Base-by-base conservation (phyloP, 768 basidiomycete genomes). In the Ramaria rubella region DNA sequence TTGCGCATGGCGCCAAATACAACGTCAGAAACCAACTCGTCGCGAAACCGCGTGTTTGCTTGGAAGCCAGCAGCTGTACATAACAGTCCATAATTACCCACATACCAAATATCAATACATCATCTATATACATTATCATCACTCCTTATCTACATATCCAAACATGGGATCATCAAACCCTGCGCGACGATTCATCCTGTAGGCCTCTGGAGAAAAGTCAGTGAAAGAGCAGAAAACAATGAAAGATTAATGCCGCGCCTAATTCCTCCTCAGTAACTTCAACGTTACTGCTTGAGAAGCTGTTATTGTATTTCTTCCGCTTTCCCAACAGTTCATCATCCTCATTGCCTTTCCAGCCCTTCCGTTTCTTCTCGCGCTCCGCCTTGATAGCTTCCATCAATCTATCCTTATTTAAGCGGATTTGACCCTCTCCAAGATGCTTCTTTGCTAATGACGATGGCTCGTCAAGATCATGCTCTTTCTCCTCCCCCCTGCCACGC, bases 111-210 rank as follows among this genome's bases (percentile, higher is more conserved):
- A n/a, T n/a, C n/a, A 38, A 2, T 12, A 21, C n/a, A 42, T 21
- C n/a, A 21, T 9, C 21, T 26, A 26, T 4, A 14, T 48, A 26
- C 12, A 26, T 19, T 23, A n/a, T 48, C 29, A 48, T 36, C 1
- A 14, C 49, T 36, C 49, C 19, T 31, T 36, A 36, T 51, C 49
- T 30, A 33, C 33, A 21, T 51, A 51, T 5, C 33, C 29, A 38
- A 89, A 88, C 93, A 96, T 96, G 3, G 93, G 93, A 69, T 96
- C 93, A 57, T 93, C 90, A 48, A 77, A 74, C 71, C 84, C 81
- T 1, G 81, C 78, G 51, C 81, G 80, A 61, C 78, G 80, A 27
- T 69, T 77, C 81, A 92, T 85, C 57, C 93, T 81, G 70, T 94
- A 96, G n/a, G 88, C 90, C 86, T 96, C 92, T 90, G 75, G 68